Evolutionary conservation across 139 green algal species (phyloP), one percentile per base, ranked within the genome.

Genomic region (Chlorella sorokiniana): DNA sequence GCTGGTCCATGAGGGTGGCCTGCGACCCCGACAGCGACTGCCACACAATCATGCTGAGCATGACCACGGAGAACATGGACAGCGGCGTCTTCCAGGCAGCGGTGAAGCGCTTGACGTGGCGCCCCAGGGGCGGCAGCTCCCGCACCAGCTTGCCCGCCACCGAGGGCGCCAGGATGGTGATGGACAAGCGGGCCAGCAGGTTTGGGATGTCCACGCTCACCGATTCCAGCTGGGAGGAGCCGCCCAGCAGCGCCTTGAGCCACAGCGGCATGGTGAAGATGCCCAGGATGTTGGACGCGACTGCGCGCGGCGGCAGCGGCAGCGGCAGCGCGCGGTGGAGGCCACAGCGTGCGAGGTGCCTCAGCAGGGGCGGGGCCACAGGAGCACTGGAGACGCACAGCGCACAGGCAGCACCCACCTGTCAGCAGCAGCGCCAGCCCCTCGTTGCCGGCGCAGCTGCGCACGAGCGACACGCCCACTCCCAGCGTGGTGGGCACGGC

Each of bases 401-500:
- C 33, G 31, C n/a, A 20, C 31, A 31, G 20, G 37, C 20, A 25
- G 64, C 31, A 27, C 38, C 44, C 70, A 62, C 42, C 70, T 8
- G 91, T 96, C 37, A 97, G 90, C 52, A 96, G 84, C 45, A 97
- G 86, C 25, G 91, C 91, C 67, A 98, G 84, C 8, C 93, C 90
- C 5, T 84, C 83, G 74, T 97, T 97, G 61, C 92, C 93, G 20
- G 45, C 62, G 38, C 70, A 83, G 35, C 63, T 75, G 22, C 76
- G 70, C 0, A 92, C 89, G 22, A 98, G 83, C 0, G 92, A 83
- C 3, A 95, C 91, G 6, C 92, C 92, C 1, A 89, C 89, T 3
- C 93, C 94, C 22, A 98, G 85, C 0, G 94, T 96, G 18, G 94
- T 97, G 25, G 94, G 94, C 33, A 94, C 90, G 11, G 83, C 89